Evolutionary conservation across 2,329 filamentous ascomycete genomes (phyloP).

Genomic region (Verticillium klebahnii): DNA sequence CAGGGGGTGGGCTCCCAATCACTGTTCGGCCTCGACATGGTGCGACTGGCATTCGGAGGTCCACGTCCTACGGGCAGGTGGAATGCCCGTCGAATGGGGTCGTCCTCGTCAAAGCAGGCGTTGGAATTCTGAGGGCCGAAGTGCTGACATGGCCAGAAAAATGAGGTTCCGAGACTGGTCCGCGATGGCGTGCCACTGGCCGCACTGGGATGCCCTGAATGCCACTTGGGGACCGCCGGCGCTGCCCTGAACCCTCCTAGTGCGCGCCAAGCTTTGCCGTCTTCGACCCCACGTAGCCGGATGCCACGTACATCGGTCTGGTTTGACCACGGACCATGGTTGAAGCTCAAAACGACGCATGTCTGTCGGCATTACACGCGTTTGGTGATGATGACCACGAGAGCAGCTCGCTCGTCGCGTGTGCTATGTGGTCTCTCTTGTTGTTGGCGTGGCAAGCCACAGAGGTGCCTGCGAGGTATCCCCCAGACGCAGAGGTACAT

Average conservation of each 20-base stretch:
- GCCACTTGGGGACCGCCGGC: slow-evolving; percentile 7
- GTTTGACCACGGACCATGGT: not conserved
- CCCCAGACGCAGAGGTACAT: not conserved
- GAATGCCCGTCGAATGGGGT: not conserved
- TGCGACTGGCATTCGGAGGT: not conserved
- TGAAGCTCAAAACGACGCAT: not conserved
- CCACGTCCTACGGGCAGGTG: not conserved
- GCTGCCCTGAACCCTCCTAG: not conserved
- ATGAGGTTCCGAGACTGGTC: slow-evolving; percentile 10
- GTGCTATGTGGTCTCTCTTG: not conserved
- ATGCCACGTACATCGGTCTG: not conserved
- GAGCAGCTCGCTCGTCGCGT: not conserved
- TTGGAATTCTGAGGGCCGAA: not conserved
- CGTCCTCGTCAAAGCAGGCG: not conserved
- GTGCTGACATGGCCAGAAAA: slow-evolving; percentile 1
- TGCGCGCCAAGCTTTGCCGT: slow-evolving; percentile 9
- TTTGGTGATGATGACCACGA: not conserved
- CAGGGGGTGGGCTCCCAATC: not conserved
- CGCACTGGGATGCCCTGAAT: slow-evolving; percentile 5
- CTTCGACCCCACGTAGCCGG: not conserved
- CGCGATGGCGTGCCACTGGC: slow-evolving; percentile 7
- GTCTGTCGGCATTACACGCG: not conserved
- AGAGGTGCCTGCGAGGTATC: not conserved
- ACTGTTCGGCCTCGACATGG: not conserved
- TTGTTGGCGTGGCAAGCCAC: not conserved